A percentile compares a stretch with the other conserved stretches of the same genome.
phyloP scores from a whole-genome alignment of 1,284 basidiomycete genomes.

The Boletellus deceptivus region DNA sequence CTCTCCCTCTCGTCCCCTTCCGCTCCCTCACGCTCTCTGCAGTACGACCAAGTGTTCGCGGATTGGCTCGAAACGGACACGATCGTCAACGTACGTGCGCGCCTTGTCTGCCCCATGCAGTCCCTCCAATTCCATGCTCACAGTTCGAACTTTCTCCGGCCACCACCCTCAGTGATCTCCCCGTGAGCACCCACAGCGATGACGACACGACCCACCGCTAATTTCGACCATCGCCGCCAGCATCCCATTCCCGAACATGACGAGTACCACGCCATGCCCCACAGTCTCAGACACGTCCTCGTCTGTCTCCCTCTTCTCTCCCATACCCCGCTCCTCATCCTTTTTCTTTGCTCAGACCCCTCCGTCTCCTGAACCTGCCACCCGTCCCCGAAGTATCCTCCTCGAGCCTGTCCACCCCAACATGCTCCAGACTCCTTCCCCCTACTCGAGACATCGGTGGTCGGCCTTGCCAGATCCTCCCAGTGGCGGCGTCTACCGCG shows the following conservation, averaged over 20 bases:
- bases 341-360: constrained; percentile 19
- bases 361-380: constrained; percentile 14
- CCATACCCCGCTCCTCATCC: constrained; percentile 7
- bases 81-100: constrained; percentile 27
- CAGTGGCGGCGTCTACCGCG: constrained; percentile 17
- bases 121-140: neutral
- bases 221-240: constrained; percentile 25
- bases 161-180: constrained; percentile 25
- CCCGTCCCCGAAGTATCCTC: constrained; percentile 30
- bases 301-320: constrained; percentile 19
- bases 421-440: constrained; percentile 12
- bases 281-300: constrained; percentile 29
- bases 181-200: constrained; percentile 29
- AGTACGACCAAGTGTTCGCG: neutral
- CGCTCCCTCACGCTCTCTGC: neutral
- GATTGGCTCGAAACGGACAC: constrained; percentile 24
- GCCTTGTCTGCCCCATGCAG: neutral
- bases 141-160: constrained; percentile 22
- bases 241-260: constrained; percentile 31
- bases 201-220: constrained; percentile 19
- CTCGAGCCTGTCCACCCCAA: constrained; percentile 20
- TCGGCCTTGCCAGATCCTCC: constrained; percentile 17
- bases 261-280: constrained; percentile 30
- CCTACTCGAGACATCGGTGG: constrained; percentile 21
- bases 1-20: neutral